Percentiles rank a stretch among this genome's conserved stretches.
Evolutionary conservation across 2,329 filamentous ascomycete species (phyloP).

Genomic region (Fusarium siculi): DNA sequence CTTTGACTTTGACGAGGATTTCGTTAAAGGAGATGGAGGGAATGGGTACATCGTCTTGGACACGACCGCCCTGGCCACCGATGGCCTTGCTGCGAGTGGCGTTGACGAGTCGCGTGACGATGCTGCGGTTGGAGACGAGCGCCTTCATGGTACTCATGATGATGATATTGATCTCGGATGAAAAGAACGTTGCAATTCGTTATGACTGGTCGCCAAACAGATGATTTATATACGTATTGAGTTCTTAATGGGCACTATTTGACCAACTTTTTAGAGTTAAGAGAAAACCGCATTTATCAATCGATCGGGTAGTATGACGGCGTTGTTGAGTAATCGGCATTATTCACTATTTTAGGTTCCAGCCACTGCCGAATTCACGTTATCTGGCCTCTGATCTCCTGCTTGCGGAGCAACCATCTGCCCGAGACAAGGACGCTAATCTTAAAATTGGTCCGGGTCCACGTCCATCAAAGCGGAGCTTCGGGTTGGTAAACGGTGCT

Average conservation of each 20-base stretch:
- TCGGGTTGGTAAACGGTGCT: not conserved
- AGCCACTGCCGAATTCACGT: not conserved
- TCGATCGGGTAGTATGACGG: fast-evolving
- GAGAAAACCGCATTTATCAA: not conserved
- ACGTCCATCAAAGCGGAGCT: not conserved
- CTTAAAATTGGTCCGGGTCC: not conserved
- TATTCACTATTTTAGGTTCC: fast-evolving
- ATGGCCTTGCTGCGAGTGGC: not conserved
- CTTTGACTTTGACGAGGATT: not conserved
- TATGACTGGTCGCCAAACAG: not conserved
- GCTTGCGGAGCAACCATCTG: not conserved
- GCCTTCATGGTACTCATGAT: not conserved
- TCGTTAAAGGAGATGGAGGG: not conserved
- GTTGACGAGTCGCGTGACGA: not conserved
- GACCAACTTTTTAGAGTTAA: not conserved
- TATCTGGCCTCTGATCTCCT: not conserved
- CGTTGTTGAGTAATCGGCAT: not conserved
- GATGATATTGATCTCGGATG: fast-evolving
- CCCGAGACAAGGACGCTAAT: not conserved
- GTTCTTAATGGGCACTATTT: not conserved
- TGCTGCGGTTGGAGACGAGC: not conserved
- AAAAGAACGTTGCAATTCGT: not conserved
- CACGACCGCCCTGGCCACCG: not conserved
- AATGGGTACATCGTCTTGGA: not conserved
- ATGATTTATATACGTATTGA: not conserved